These are phyloP conservation scores for Alternaria consortialis DNA, from an alignment of 2,329 filamentous ascomycete genomes.

Conservation along the genomic window DNA sequence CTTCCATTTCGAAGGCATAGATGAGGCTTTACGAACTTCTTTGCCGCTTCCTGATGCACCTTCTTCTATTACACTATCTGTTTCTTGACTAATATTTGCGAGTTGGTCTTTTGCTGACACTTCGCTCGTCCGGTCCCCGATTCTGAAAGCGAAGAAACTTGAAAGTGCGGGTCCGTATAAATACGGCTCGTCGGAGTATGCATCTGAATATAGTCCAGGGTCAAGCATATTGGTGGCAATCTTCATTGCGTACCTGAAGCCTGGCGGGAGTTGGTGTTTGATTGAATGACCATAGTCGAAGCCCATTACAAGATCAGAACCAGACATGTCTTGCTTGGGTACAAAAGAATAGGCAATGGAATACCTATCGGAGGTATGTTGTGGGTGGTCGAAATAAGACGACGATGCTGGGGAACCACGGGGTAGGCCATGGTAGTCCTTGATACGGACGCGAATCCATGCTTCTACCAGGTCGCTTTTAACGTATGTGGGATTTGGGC, in stretches of 20 bases:
- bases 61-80: constrained; percentile 51
- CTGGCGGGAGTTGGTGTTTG: constrained; percentile 49
- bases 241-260: constrained; percentile 48
- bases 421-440: constrained; percentile 50
- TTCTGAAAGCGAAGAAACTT: constrained; percentile 44
- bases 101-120: constrained; percentile 36
- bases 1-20: constrained; percentile 51
- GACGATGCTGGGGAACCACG: constrained; percentile 35
- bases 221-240: constrained; percentile 50
- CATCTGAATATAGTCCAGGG: constrained; percentile 48
- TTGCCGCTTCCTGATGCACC: constrained; percentile 51
- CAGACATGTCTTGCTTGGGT: constrained; percentile 43
- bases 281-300: constrained; percentile 51
- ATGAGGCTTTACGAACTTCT: constrained; percentile 36
- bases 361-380: constrained; percentile 47
- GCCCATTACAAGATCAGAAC: constrained; percentile 45
- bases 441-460: constrained; percentile 47
- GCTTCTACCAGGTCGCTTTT: constrained; percentile 42
- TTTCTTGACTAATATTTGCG: constrained; percentile 27
- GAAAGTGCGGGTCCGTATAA: constrained; percentile 50
- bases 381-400: constrained; percentile 44
- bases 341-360: constrained; percentile 51
- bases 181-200: constrained; percentile 50
- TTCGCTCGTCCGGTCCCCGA: constrained; percentile 38
- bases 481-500: constrained; percentile 32